Conservation (phyloP, 202 grass and related monocot genomes). For the Panicum virgatum region DNA sequence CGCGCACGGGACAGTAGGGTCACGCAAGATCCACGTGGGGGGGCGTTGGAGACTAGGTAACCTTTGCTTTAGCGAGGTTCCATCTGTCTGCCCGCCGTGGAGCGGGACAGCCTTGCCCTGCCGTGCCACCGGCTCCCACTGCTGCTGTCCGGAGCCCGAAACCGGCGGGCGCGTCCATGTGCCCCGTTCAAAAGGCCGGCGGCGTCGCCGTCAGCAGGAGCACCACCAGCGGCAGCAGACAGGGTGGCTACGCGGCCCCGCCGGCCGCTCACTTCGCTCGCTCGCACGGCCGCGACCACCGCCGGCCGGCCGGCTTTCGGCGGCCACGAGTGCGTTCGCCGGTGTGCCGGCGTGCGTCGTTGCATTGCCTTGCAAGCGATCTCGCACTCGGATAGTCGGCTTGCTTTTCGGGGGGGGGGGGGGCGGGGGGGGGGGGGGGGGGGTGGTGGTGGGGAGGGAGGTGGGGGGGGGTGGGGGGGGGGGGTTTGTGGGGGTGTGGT, state of each 20-base stretch:
- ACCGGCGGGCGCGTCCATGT: not conserved
- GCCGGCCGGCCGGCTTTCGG: conserved; percentile 20
- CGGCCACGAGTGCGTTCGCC: not conserved
- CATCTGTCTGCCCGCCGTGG: not conserved
- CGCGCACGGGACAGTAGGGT: not conserved
- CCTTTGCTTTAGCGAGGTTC: conserved; percentile 1
- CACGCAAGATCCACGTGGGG: not conserved
- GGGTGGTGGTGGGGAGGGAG: too few species aligned
- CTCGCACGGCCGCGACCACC: not conserved
- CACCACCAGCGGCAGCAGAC: not conserved
- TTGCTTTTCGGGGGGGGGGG: too few species aligned
- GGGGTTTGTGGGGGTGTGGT: too few species aligned
- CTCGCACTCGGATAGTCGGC: too few species aligned
- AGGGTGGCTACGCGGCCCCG: not conserved
- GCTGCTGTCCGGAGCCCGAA: not conserved
- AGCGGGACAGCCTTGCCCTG: not conserved
- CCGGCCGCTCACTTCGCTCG: not conserved
- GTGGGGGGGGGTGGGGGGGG: too few species aligned
- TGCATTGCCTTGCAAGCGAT: conserved; percentile 44
- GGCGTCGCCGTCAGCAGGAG: too few species aligned
- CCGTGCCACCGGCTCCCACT: not conserved
- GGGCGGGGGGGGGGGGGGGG: too few species aligned
- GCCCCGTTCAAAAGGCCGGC: conserved; percentile 3
- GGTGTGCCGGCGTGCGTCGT: too few species aligned
- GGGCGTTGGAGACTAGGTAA: not conserved